phyloP scores from a whole-genome alignment of 2,329 filamentous ascomycete genomes.

The Ilyonectria robusta region DNA sequence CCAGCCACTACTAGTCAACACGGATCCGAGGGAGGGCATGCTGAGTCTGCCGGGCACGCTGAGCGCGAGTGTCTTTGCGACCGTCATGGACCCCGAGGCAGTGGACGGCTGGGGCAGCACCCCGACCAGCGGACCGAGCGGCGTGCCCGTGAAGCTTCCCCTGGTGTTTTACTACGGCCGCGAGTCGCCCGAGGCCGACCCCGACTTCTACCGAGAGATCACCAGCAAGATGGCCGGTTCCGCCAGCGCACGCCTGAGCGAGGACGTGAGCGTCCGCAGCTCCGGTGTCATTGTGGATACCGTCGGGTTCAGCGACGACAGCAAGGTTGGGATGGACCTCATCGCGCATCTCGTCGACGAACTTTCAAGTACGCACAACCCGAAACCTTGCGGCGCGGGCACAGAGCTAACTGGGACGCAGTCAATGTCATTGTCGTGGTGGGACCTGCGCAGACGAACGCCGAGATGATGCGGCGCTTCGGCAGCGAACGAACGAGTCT shows the following conservation, averaged over 20 bases:
- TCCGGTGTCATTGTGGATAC: conserved; percentile 91
- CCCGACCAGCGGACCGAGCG: conserved; percentile 90
- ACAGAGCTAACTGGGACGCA: conserved; percentile 61
- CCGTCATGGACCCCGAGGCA: conserved; percentile 83
- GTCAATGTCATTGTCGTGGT: conserved; percentile 88
- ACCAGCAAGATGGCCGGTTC: conserved; percentile 83
- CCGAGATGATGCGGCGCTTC: conserved; percentile 81
- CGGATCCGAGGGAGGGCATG: conserved; percentile 86
- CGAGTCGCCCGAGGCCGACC: conserved; percentile 79
- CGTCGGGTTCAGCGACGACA: conserved; percentile 77
- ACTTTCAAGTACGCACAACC: conserved; percentile 59
- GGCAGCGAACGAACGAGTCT: conserved; percentile 66
- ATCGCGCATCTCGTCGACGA: conserved; percentile 81
- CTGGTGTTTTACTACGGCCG: conserved; percentile 91
- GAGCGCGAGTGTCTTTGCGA: conserved; percentile 88
- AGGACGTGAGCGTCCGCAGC: conserved; percentile 78
- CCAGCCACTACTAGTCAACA: conserved; percentile 86
- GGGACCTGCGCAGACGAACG: conserved; percentile 82
- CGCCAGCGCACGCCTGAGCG: conserved; percentile 81
- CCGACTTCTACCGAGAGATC: conserved; percentile 79
- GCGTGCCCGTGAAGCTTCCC: conserved; percentile 91
- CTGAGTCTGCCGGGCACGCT: conserved; percentile 84
- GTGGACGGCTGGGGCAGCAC: conserved; percentile 92
- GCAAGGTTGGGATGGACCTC: conserved; percentile 79
- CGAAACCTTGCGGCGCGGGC: too few species aligned